These are phyloP conservation scores for Aspergillus panamensis DNA, from an alignment of 495 filamentous ascomycete genomes.

Conservation along the genomic window DNA sequence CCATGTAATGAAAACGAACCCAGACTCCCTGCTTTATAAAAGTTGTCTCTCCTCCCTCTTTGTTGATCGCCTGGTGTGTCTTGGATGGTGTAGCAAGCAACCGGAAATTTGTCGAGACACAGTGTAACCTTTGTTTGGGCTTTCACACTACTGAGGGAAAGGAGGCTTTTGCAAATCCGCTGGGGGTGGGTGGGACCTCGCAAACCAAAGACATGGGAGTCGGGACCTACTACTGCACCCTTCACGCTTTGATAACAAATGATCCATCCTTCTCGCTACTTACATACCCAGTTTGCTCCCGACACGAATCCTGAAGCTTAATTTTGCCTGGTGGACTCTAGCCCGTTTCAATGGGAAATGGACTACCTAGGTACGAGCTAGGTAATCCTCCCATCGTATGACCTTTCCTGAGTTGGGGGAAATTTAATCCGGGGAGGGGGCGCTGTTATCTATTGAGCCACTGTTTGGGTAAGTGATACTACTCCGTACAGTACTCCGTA, in stretches of 20 bases:
- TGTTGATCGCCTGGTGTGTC: neutral
- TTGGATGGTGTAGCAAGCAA: neutral
- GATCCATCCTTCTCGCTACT: neutral
- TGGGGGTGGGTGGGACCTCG: no score
- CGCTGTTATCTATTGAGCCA: no score
- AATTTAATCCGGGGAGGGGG: no score
- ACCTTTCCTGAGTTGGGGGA: neutral
- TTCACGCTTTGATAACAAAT: neutral
- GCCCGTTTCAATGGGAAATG: neutral
- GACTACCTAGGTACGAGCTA: no score
- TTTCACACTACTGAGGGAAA: no score
- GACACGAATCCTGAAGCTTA: neutral
- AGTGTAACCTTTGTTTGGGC: no score
- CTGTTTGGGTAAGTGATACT: no score
- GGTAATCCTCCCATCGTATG: no score
- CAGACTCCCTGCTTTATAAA: neutral
- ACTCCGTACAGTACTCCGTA: no score
- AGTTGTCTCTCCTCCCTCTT: neutral
- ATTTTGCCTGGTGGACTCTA: neutral
- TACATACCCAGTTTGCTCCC: neutral
- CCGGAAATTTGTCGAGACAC: no score
- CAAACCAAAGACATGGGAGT: neutral
- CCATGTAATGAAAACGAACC: neutral
- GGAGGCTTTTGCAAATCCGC: no score
- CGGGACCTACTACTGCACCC: neutral